Evolutionary conservation across 345 rosid species (phyloP), one percentile per base, ranked within the genome.

Genomic region (Mangifera indica): DNA sequence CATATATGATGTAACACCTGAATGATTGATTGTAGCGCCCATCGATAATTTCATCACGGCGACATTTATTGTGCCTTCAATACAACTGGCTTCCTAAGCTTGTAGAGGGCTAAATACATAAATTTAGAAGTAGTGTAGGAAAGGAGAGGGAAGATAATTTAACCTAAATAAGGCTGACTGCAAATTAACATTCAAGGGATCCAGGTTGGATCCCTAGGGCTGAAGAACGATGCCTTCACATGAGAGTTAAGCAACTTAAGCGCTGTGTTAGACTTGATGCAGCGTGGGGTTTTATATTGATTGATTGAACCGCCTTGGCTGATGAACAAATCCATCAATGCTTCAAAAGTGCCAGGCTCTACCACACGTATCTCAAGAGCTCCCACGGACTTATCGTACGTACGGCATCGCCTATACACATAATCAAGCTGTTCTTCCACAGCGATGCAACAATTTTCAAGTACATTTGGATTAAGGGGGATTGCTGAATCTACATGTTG

Each of bases 251-350:
- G 92, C 79, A 88, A 62, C 71, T 73, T 74, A 7, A 86, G 85
- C 5, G 88, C 89, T 62, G 81, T 56, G 26, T 37, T 55, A 48
- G 87, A 85, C 42, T 79, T 84, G 42, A 87, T 84, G 87, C 92
- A 85, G 81, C 92, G 79, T 17, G 92, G 92, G 0, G 89, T 82
- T 64, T 85, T 88, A 32, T 88, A 88, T 82, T 88, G 92, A 75
- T 88, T 88, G 72, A 88, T 82, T 29, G 92, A 88, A 12, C 83
- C 90, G 10, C 92, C 92, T 79, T 84, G 87, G 76, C 78, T 69
- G 44, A 88, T 83, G 59, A 72, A 79, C 40, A 88, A 67, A 73
- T 88, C 92, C 92, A 88, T 88, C 79, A 88, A 45, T 18, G 76
- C 76, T 32, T 86, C 90, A 53, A 88, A 88, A 0, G 88, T 77